phyloP scores from a whole-genome alignment of 2,329 filamentous ascomycete genomes.

The Colletotrichum sp. region DNA sequence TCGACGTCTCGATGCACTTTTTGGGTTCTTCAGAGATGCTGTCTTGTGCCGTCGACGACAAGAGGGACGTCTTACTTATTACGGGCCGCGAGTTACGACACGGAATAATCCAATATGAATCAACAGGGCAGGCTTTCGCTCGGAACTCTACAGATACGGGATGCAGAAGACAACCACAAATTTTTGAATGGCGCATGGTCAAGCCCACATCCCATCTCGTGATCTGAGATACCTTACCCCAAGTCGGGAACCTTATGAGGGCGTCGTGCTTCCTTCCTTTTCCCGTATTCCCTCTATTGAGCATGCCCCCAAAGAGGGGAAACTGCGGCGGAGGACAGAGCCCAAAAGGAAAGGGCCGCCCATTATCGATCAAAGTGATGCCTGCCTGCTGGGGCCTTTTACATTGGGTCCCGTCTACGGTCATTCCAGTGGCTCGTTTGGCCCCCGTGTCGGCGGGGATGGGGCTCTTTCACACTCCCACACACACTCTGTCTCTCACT shows the following conservation, averaged over 20 bases:
- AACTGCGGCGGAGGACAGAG: background rate
- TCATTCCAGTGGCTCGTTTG: background rate
- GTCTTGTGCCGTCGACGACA: slow-evolving; percentile 3
- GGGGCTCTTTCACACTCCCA: background rate
- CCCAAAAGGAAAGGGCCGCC: background rate
- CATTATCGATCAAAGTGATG: background rate
- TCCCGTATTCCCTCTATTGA: background rate
- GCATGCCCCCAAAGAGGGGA: background rate
- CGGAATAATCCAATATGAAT: background rate
- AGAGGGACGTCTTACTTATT: background rate
- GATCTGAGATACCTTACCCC: background rate
- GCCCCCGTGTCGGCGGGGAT: background rate
- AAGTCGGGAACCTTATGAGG: background rate
- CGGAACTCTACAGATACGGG: background rate
- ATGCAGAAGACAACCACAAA: background rate
- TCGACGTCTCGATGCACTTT: slow-evolving; percentile 13
- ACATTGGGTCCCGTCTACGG: background rate
- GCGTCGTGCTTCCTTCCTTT: background rate
- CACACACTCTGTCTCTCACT: background rate
- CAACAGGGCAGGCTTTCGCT: background rate
- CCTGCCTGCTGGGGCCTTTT: background rate
- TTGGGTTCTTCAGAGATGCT: slow-evolving; percentile 21
- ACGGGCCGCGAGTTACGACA: background rate
- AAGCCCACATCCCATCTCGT: background rate
- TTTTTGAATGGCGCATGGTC: background rate